A percentile compares a stretch with the other conserved stretches of the same genome.
Evolutionary conservation across 345 rosid species (phyloP).

Genomic region (Sonneratia alba): DNA sequence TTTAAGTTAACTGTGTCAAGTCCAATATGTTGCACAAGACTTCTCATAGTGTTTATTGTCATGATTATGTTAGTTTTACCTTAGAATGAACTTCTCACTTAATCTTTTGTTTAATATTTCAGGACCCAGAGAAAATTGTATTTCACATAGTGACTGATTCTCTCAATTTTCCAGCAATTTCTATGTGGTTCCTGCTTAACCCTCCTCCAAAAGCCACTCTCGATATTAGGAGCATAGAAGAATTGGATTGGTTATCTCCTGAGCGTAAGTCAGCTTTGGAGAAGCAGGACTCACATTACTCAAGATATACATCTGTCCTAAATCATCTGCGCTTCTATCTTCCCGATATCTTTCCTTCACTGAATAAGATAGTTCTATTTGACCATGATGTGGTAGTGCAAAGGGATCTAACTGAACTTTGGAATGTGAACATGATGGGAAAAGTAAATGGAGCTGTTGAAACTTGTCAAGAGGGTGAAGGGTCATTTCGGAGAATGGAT

Average conservation of each 20-base stretch:
- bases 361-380: conserved; percentile 64
- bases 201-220: conserved; percentile 53
- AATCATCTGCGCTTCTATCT: conserved; percentile 87
- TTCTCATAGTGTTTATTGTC: not conserved
- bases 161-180: conserved; percentile 75
- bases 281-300: conserved; percentile 51
- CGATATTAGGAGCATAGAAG: conserved; percentile 55
- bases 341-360: conserved; percentile 62
- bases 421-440: conserved; percentile 67
- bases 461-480: conserved; percentile 58
- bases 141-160: conserved; percentile 81
- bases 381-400: conserved; percentile 97
- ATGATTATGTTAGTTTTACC: not conserved
- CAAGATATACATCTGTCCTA: conserved; percentile 57
- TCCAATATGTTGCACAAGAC: not conserved
- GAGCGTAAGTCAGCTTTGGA: conserved; percentile 39
- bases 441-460: conserved; percentile 86
- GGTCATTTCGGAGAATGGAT: conserved; percentile 51
- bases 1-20: not conserved
- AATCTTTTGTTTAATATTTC: conserved; percentile 16
- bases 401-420: conserved; percentile 56
- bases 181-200: conserved; percentile 82
- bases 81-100: not conserved
- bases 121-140: conserved; percentile 66
- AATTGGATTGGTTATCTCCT: conserved; percentile 49